phyloP scores from a whole-genome alignment of 257 asterid species.

The Forsythia suspensa region DNA sequence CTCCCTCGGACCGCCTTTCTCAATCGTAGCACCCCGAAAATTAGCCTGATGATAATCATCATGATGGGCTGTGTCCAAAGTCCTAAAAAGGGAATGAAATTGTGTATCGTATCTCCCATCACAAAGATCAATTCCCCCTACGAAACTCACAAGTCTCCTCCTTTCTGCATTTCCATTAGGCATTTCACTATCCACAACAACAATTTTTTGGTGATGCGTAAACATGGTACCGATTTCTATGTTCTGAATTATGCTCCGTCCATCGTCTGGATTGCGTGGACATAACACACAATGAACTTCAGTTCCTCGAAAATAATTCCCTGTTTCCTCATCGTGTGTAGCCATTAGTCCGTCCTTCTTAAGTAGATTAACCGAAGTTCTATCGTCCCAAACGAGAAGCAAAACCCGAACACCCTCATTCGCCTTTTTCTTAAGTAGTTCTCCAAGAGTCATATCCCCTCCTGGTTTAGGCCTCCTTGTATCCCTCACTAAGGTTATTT shows the following conservation, averaged over 20 bases:
- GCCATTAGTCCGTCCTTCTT: conserved; percentile 67
- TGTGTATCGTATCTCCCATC: conserved; percentile 72
- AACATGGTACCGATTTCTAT: conserved; percentile 57
- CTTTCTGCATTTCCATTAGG: conserved; percentile 39
- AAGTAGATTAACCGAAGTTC: conserved; percentile 55
- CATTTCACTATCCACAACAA: conserved; percentile 56
- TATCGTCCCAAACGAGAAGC: conserved; percentile 74
- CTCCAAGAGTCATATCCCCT: conserved; percentile 61
- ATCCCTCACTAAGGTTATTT: conserved; percentile 56
- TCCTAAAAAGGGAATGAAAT: conserved; percentile 65
- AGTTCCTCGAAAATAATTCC: conserved; percentile 34
- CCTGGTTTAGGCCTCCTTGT: conserved; percentile 52
- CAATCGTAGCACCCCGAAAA: conserved; percentile 37
- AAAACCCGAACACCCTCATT: conserved; percentile 68
- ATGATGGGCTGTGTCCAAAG: conserved; percentile 50
- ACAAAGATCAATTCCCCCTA: conserved; percentile 78
- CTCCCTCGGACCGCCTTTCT: conserved; percentile 75
- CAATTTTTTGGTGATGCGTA: conserved; percentile 72
- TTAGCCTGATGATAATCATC: conserved; percentile 70
- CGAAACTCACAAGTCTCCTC: conserved; percentile 61
- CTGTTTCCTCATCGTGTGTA: conserved; percentile 68
- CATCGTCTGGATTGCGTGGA: conserved; percentile 76
- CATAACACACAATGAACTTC: conserved; percentile 65
- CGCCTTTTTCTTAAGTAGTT: conserved; percentile 60
- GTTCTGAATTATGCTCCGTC: conserved; percentile 54